A percentile compares a stretch with the other conserved stretches of the same genome.
These are phyloP conservation scores for Coniella vitis DNA, from an alignment of 2,329 filamentous ascomycete genomes.

Conservation along the genomic window DNA sequence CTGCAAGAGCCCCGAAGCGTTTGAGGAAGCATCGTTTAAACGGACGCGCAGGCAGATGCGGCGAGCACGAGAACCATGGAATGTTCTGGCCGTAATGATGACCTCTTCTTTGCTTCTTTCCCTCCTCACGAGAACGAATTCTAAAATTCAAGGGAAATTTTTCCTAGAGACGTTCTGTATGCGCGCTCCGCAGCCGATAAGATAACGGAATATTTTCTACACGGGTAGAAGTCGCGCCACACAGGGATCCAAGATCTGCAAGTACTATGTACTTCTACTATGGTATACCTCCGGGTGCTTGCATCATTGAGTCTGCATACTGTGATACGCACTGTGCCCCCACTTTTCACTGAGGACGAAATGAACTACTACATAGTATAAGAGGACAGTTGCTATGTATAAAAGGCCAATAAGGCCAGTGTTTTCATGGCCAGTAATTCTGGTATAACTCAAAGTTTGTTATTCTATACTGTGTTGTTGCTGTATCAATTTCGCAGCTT, in stretches of 20 bases:
- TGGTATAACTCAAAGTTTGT: no score
- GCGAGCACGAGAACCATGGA: background rate
- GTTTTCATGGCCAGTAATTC: no score
- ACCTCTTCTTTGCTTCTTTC: background rate
- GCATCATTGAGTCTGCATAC: no score
- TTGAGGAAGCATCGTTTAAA: conserved; percentile 12
- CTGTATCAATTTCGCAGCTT: background rate
- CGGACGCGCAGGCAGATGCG: conserved; percentile 3
- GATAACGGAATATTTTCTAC: conserved; percentile 7
- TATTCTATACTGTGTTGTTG: no score
- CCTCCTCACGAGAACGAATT: background rate
- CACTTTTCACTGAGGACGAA: no score
- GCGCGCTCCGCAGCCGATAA: conserved; percentile 4
- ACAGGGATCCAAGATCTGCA: conserved; percentile 4
- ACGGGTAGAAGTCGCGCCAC: background rate
- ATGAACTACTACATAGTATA: no score
- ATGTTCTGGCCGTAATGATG: background rate
- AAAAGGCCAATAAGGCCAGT: no score
- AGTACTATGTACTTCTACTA: background rate
- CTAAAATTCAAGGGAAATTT: background rate
- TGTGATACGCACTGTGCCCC: no score
- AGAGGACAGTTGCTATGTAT: no score
- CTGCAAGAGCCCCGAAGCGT: conserved; percentile 11
- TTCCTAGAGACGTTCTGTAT: background rate
- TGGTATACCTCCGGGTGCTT: no score